Evolutionary conservation across 78 protist species (phyloP), one percentile per base, ranked within the genome.

Genomic region (Dictyostelium citrinum): DNA sequence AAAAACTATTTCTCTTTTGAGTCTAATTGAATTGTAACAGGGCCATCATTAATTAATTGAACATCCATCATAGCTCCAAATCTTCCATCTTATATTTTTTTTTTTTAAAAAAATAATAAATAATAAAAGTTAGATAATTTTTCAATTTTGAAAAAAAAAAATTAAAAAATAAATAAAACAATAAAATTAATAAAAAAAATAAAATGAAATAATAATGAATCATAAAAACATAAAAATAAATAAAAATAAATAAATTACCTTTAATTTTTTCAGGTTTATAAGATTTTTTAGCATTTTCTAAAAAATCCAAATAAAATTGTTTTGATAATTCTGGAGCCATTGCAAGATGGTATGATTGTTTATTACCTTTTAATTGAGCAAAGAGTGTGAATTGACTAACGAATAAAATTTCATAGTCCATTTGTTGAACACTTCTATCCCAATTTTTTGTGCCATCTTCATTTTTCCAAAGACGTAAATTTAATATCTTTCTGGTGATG

Each of bases 21-120:
- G 60, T 96, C 98, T 22, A 96, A 49, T 35, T 2, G 6, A 1
- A 97, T 61, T 0, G 98, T 97, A 24, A 95, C 96, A 6, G 98
- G 98, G 2, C 98, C 98, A 39, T 97, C 98, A 79, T 97, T 97
- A 8, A 39, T 67, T 3, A 96, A 12, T 22, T 22, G 17, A 10
- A 97, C 98, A 24, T 81, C 75, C 98, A 97, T 97, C 85, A 64
- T 55, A 10, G 96, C 98, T 29, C 96, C 96, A 90, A 97, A 97
- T 49, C 45, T 31, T 14, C 98, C 98, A 43, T 90, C 95, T 86
- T 37, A 12, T 8, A 41, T 76, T 22, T 43, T 43, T 43, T 43
- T 43, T 43, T 43, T 3, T 37, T 3, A 37, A 37, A 3, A 3
- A 37, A 37, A 37, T 3, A 37, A 3, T 37, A 37, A 37, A 37